These are phyloP conservation scores for Calonectria pteridis DNA, from an alignment of 2,329 filamentous ascomycete genomes.

Conservation along the genomic window DNA sequence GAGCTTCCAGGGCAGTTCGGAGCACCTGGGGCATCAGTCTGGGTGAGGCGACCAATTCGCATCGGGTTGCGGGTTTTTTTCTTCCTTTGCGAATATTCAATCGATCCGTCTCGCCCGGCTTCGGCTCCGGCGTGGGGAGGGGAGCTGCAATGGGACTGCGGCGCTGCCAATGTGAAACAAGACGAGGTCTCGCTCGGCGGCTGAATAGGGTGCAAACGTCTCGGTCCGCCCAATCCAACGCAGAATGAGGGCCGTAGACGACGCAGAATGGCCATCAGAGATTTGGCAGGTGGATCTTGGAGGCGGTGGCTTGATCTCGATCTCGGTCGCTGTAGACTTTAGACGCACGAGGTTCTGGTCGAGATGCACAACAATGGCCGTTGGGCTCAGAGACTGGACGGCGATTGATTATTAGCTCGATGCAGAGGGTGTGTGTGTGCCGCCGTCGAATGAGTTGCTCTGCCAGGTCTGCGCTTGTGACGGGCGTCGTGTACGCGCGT, in stretches of 20 bases:
- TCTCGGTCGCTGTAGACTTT: constrained; percentile 19
- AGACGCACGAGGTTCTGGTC: constrained; percentile 19
- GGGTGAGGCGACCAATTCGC: neutral
- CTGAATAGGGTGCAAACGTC: neutral
- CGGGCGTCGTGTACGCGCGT: neutral
- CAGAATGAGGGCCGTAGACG: neutral
- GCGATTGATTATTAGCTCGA: constrained; percentile 14
- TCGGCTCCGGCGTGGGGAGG: constrained; percentile 20
- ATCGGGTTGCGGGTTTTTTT: neutral
- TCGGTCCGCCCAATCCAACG: neutral
- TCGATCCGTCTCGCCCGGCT: constrained; percentile 16
- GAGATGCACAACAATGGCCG: constrained; percentile 28
- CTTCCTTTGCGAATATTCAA: neutral
- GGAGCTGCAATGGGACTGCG: constrained; percentile 5
- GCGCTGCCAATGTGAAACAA: constrained; percentile 10
- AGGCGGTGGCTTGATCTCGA: constrained; percentile 41
- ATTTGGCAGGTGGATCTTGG: constrained; percentile 39
- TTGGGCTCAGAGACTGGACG: neutral
- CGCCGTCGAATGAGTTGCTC: neutral
- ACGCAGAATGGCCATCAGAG: constrained; percentile 30
- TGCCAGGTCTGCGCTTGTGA: constrained; percentile 2
- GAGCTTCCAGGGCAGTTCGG: neutral
- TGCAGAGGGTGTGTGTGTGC: constrained; percentile 14
- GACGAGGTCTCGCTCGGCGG: neutral
- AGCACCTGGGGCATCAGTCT: neutral